Evolutionary conservation across 2,329 filamentous ascomycete species (phyloP).

Genomic region (Colletotrichum tropicale): DNA sequence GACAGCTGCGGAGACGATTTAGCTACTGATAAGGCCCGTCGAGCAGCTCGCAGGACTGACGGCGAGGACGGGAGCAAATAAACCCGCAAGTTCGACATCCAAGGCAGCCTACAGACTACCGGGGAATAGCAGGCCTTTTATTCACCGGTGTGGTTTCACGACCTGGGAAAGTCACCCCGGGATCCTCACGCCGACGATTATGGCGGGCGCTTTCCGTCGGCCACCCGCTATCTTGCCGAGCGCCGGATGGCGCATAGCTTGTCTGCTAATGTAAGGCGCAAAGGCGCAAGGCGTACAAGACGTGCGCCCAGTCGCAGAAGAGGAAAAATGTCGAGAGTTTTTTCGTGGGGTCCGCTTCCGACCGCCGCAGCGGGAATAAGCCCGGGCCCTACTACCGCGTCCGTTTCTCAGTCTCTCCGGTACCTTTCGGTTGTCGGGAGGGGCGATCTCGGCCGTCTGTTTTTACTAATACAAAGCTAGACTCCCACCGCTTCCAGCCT

Average conservation of each 20-base stretch:
- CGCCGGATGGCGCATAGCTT: not conserved
- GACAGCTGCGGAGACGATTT: not conserved
- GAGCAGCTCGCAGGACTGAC: not conserved
- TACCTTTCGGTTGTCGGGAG: not conserved
- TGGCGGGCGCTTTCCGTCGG: not conserved
- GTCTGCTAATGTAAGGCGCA: not conserved
- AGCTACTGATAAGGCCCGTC: not conserved
- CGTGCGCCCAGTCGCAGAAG: not conserved
- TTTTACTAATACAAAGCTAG: not conserved
- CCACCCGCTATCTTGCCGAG: not conserved
- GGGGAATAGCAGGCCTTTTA: not conserved
- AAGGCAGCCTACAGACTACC: not conserved
- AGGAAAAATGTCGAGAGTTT: not conserved
- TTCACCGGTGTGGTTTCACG: not conserved
- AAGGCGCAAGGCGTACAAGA: not conserved
- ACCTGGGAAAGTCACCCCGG: not conserved
- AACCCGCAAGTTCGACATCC: not conserved
- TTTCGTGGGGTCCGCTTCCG: not conserved
- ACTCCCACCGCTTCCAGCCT: not conserved
- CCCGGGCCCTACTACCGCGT: not conserved
- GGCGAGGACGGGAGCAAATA: not conserved
- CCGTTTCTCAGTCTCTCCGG: not conserved
- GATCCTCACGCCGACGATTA: not conserved
- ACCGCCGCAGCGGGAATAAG: constrained; percentile 8
- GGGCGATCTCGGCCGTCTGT: not conserved